These are phyloP conservation scores for Lepiota brunneoincarnata DNA, from an alignment of 768 basidiomycete genomes.

Conservation along the genomic window DNA sequence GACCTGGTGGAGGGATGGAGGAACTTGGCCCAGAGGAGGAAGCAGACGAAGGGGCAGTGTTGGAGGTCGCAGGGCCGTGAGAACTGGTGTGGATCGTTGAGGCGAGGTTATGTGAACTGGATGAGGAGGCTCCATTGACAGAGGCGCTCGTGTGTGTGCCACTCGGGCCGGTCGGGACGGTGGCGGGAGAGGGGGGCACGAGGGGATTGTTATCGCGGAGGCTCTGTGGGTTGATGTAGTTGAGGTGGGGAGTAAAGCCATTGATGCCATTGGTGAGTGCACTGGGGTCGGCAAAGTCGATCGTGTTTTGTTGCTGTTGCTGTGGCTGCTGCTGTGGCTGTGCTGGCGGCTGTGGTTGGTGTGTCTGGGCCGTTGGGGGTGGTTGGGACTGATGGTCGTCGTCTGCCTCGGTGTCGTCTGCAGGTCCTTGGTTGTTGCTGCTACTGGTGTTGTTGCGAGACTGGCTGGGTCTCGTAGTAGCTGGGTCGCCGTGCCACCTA, in stretches of 20 bases:
- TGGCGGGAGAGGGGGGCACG: constrained; percentile 23
- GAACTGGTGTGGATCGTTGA: constrained; percentile 12
- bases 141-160: constrained; percentile 7
- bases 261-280: constrained; percentile 27
- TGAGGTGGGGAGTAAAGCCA: constrained; percentile 28
- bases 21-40: constrained; percentile 13
- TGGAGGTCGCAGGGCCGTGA: constrained; percentile 14
- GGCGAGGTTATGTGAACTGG: constrained; percentile 3
- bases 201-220: constrained; percentile 29
- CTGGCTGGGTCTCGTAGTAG: constrained; percentile 47
- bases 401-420: constrained; percentile 42
- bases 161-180: constrained; percentile 17
- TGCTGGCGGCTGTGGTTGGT: constrained; percentile 3
- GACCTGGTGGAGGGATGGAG: constrained; percentile 15
- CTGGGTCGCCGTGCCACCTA: constrained; percentile 70
- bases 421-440: constrained; percentile 24
- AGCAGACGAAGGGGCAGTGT: constrained; percentile 1
- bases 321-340: constrained; percentile 5
- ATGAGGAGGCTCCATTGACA: constrained; percentile 1
- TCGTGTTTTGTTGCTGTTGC: constrained; percentile 18
- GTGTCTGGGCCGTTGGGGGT: constrained; percentile 22
- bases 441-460: constrained; percentile 31
- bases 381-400: constrained; percentile 43
- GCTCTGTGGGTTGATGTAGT: constrained; percentile 37
- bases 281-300: constrained; percentile 36